phyloP scores from a whole-genome alignment of 345 rosid genomes.

The Ailanthus altissimus region DNA sequence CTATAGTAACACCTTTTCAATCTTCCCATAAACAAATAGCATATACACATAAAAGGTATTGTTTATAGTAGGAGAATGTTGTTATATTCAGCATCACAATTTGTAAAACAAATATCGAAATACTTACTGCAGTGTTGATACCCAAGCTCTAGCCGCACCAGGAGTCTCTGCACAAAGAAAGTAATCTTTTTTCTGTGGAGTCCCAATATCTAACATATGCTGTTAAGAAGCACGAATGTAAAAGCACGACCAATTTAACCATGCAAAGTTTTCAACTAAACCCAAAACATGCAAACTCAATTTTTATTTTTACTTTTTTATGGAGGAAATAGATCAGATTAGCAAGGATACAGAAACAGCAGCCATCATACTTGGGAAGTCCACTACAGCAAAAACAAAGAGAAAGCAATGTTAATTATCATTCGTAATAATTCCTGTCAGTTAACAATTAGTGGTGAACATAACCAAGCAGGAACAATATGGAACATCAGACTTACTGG shows the following conservation, averaged over 20 bases:
- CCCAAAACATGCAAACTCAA: constrained; percentile 8
- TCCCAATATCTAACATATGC: constrained; percentile 71
- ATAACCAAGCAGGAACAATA: constrained; percentile 14
- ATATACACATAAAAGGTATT: background rate
- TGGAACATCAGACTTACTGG: constrained; percentile 56
- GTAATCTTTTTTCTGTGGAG: constrained; percentile 96
- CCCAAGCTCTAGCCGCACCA: constrained; percentile 99
- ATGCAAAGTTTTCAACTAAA: constrained; percentile 8
- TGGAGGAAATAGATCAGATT: background rate
- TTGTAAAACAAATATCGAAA: constrained; percentile 17
- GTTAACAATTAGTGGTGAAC: background rate
- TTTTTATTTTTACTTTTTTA: background rate
- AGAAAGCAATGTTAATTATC: constrained; percentile 15
- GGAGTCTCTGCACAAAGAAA: constrained; percentile 97
- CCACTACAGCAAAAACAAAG: constrained; percentile 60
- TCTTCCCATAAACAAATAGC: background rate
- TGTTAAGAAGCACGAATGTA: constrained; percentile 43
- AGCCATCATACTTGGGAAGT: constrained; percentile 89
- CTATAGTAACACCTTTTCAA: background rate
- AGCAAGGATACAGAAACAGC: constrained; percentile 93
- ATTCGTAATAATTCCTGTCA: constrained; percentile 14
- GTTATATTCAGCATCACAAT: background rate
- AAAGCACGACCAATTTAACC: constrained; percentile 1
- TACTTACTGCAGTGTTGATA: constrained; percentile 88
- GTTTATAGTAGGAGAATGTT: background rate